phyloP scores from a whole-genome alignment of 768 basidiomycete species.

The Rhodosporidiobolus odoratus region DNA sequence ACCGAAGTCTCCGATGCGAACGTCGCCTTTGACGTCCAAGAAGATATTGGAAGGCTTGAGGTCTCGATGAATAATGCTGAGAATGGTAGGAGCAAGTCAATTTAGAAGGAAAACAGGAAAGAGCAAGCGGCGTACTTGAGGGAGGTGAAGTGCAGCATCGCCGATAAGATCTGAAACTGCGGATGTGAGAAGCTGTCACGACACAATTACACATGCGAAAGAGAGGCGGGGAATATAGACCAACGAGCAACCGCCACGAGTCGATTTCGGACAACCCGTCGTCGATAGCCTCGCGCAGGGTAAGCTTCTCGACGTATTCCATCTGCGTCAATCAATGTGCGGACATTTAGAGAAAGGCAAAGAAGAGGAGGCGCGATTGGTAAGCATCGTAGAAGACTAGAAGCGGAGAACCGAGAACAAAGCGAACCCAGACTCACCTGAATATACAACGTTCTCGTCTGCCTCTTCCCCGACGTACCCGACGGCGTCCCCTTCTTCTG shows the following conservation, averaged over 20 bases:
- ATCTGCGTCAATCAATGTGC: slow-evolving; percentile 6
- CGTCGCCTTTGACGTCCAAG: slow-evolving; percentile 38
- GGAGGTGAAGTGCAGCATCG: slow-evolving; percentile 42
- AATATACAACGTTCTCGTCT: slow-evolving; percentile 41
- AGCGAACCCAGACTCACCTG: slow-evolving; percentile 30
- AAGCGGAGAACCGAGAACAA: neutral
- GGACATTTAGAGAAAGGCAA: too few species aligned
- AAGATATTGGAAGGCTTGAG: slow-evolving; percentile 41
- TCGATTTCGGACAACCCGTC: slow-evolving; percentile 41
- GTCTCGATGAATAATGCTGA: slow-evolving; percentile 42
- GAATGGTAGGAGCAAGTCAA: too few species aligned
- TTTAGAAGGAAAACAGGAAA: too few species aligned
- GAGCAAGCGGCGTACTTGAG: slow-evolving; percentile 29
- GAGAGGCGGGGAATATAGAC: neutral
- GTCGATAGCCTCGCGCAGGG: slow-evolving; percentile 40
- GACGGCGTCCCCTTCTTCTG: slow-evolving; percentile 4
- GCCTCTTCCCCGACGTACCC: slow-evolving; percentile 15
- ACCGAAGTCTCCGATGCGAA: slow-evolving; percentile 38
- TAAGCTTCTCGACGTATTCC: slow-evolving; percentile 39
- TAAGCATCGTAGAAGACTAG: fast-evolving
- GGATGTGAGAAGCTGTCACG: neutral
- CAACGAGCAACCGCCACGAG: slow-evolving; percentile 30
- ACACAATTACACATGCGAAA: neutral
- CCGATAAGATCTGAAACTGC: slow-evolving; percentile 41
- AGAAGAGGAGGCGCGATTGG: neutral